Evolutionary conservation across 306 rosid genomes (phyloP), one percentile per base, ranked within the genome.

Genomic region (Dicorynia guianensis): DNA sequence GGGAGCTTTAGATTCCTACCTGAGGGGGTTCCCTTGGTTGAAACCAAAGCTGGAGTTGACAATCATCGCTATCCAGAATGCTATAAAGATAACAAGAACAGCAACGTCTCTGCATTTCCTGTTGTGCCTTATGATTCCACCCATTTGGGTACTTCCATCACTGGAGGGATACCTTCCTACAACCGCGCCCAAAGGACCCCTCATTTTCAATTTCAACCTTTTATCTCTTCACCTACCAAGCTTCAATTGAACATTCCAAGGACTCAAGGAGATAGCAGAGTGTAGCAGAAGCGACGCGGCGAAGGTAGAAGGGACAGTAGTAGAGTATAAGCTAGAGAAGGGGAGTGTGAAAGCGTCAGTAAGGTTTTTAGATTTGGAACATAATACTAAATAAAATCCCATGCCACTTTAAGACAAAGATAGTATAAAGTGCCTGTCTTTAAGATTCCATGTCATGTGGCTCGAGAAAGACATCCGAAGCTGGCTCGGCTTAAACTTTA

Each of bases 1-100:
- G 36, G 70, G 18, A 57, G 59, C 72, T 52, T 58, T 12, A 61
- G 73, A 75, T 77, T 77, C 58, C 40, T 65, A 91, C 98, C 97
- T 90, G 17, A 86, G 79, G 35, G 97, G 98, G 85, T 88, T 91
- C 63, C 98, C 97, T 75, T 89, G 85, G 83, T 94, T 88, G 79
- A 91, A 94, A 55, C 87, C 98, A 71, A 94, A 91, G 91, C 98
- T 94, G 36, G 98, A 94, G 86, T 94, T 94, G 14, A 94, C 97
- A 78, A 94, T 92, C 96, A 94, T 94, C 25, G 93, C 93, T 39
- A 94, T 74, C 97, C 97, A 94, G 89, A 94, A 91, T 17, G 98
- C 96, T 10, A 87, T 81, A 47, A 94, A 94, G 88, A 89, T 82
- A n/a, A 91, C 76, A 38, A 94, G 91, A 75, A 87, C 91, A 47